Base-by-base conservation (phyloP, 345 rosid genomes). In the Eucalyptus marginata region DNA sequence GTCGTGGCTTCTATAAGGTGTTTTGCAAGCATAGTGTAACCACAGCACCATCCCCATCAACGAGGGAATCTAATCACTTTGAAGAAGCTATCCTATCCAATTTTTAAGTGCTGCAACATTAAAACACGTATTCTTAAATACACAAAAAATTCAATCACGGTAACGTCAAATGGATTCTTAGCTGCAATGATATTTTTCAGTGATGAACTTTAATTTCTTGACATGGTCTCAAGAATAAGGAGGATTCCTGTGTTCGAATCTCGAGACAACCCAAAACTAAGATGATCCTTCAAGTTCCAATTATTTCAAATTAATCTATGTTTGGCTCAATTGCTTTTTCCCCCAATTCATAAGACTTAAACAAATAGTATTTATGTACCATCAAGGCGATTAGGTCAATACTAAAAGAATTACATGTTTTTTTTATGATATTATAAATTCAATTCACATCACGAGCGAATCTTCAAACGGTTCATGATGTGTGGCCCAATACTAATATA, bases 401-500 rank as follows among this genome's bases (percentile, higher is more conserved):
- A n/a, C 4, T n/a, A 64, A 14, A n/a, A 64, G 3, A 13, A 29
- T 64, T 29, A 64, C 36, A n/a, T n/a, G 4, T 6, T 14, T 15
- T 62, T 59, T 64, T n/a, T 1, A 64, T 8, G 3, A 64, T 13
- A 64, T 64, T n/a, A n/a, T 3, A 64, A 64, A 29, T 64, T 29
- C 36, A 7, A 64, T 64, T 64, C 18, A 27, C 13, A 25, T 59
- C 14, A 7, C 1, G 6, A 7, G 20, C 5, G 3, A 64, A 64
- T n/a, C 2, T 64, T 29, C 3, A 0, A 56, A 56, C 1, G 1
- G 0, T 25, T 56, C 3, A 25, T 56, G 1, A 22, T 9, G 0
- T 4, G 13, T 56, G 0, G 6, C 29, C 29, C 10, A 56, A 24
- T 24, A 56, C 1, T 1, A 1, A 24, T 25, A 56, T 56, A 56